phyloP scores from a whole-genome alignment of 202 grass and related monocot genomes.

The Thinopyrum obtusiflorum region DNA sequence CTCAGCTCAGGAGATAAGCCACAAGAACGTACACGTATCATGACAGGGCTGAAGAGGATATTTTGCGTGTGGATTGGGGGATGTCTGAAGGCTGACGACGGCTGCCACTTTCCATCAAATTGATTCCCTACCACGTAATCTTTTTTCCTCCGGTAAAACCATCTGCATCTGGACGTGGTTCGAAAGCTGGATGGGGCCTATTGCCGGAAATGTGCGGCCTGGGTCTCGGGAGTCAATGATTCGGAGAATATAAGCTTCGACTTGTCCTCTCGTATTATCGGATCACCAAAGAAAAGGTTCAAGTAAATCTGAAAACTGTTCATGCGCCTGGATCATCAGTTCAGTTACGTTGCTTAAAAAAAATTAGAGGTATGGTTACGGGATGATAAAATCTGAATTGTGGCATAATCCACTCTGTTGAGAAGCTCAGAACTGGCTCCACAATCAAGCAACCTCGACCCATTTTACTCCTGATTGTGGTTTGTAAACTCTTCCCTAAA shows the following conservation, averaged over 20 bases:
- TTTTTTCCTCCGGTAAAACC: not conserved
- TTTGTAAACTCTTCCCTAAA: not conserved
- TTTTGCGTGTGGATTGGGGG: conserved; percentile 12
- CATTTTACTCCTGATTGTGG: not conserved
- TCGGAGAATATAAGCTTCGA: not conserved
- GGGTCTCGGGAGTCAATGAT: not conserved
- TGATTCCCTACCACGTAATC: not conserved
- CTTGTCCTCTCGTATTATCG: not conserved
- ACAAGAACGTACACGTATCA: not conserved
- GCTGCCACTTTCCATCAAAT: not conserved
- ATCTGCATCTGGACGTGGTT: not conserved
- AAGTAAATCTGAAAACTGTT: not conserved
- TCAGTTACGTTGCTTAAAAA: not conserved
- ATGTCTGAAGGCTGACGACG: not conserved
- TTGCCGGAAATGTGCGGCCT: not conserved
- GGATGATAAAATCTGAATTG: not conserved
- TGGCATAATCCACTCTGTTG: not conserved
- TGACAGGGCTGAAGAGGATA: not conserved
- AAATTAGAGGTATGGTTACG: not conserved
- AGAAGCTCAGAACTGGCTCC: not conserved
- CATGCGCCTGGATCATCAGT: not conserved
- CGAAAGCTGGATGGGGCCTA: not conserved
- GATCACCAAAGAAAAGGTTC: not conserved
- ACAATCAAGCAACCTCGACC: not conserved
- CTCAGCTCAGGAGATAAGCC: not conserved